Base-by-base conservation (phyloP, 345 rosid species). In the Eutrema heterophyllum region DNA sequence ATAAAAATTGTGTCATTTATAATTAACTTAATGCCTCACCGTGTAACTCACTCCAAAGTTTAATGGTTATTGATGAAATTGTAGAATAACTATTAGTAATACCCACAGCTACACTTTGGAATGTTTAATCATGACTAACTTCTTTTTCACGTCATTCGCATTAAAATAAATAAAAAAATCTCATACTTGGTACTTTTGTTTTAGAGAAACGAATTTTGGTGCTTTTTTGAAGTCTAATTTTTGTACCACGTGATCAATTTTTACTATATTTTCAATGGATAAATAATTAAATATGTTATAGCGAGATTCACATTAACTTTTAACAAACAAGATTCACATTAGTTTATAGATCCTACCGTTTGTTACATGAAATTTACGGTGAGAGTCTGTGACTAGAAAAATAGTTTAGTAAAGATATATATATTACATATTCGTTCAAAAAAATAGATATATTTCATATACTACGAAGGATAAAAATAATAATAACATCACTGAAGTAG, bases 61-160 rank as follows among this genome's bases (percentile, higher is more conserved):
- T 40, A 40, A 40, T 11, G 44, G 13, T 35, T 9, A 30, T 30
- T 30, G 12, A 15, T 2, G 15, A 27, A 26, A 5, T 4, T 30
- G 5, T 30, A 30, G 24, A 21, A 2, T 29, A 4, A 29, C 4
- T 29, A 29, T 29, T 27, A 9, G 7, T 39, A 68, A 56, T 8
- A 58, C 36, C 40, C 29, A 58, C 58, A 6, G 38, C 30, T 21
- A 29, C 6, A 27, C 75, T 60, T 41, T 40, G 52, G 33, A 30
- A 30, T 39, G 26, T 71, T 6, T 61, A 59, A 27, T 27, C 50
- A 60, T 71, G 51, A 61, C 75, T 33, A 71, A 30, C 51, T 16
- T 71, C 15, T 27, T 71, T 59, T 36, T 29, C 32, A 48, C 32
- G 59, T 49, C 75, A 27, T 26, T 35, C 56, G 7, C 33, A 45